Evolutionary conservation across 352 stramenopile genomes (phyloP).

Genomic region (Pythium inflatum): DNA sequence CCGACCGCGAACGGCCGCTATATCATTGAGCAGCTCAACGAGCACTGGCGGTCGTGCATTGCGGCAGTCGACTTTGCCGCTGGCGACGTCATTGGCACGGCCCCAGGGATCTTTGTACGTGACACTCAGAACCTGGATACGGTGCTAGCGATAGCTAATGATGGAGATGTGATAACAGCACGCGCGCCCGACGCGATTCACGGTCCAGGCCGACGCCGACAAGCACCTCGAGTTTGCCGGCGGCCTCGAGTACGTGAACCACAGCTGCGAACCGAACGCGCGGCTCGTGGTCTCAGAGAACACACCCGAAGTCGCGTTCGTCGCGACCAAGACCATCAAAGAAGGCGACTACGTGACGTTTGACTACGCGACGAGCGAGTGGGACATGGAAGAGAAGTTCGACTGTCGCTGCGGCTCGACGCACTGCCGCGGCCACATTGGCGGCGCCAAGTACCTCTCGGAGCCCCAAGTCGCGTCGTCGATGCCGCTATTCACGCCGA

Average conservation of each 20-base stretch:
- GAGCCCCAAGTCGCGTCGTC: constrained; percentile 52
- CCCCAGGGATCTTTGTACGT: constrained; percentile 72
- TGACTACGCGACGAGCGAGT: constrained; percentile 91
- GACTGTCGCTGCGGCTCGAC: constrained; percentile 74
- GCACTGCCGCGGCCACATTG: constrained; percentile 69
- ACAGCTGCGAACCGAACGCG: constrained; percentile 87
- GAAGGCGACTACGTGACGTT: constrained; percentile 82
- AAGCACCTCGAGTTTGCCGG: constrained; percentile 87
- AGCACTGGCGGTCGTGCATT: constrained; percentile 77
- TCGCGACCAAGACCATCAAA: constrained; percentile 75
- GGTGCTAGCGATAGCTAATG: neutral
- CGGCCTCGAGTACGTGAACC: constrained; percentile 88
- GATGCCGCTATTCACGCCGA: constrained; percentile 74
- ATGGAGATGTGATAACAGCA: constrained; percentile 36
- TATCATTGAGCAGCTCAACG: constrained; percentile 70
- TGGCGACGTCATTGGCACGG: constrained; percentile 72
- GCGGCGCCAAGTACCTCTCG: constrained; percentile 82
- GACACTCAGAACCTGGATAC: neutral
- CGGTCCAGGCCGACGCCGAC: constrained; percentile 71
- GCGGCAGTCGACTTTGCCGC: constrained; percentile 66
- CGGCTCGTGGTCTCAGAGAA: constrained; percentile 78
- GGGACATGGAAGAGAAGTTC: constrained; percentile 93
- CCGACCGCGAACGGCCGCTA: constrained; percentile 65
- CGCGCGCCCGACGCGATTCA: constrained; percentile 77
- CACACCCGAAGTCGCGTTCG: constrained; percentile 70